A percentile compares a stretch with the other conserved stretches of the same genome.
phyloP scores from a whole-genome alignment of 2,329 filamentous ascomycete species.

The Ramularia collo-cygni region DNA sequence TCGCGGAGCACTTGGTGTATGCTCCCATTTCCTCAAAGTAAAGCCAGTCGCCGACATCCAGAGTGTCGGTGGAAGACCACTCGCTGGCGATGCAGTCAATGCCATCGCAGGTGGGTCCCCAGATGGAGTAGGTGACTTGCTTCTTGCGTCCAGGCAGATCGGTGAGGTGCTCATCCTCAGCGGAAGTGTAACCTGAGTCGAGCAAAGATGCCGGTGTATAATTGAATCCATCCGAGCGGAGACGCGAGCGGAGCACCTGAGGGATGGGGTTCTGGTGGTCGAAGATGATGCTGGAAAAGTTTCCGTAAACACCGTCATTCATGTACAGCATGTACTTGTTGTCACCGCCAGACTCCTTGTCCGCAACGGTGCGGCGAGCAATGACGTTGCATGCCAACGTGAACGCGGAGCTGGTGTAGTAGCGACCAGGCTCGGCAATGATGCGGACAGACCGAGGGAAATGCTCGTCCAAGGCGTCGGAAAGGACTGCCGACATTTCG shows the following conservation, averaged over 20 bases:
- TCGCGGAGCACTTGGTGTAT: conserved; percentile 97
- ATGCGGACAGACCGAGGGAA: conserved; percentile 78
- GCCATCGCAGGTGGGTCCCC: conserved; percentile 96
- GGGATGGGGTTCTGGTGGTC: conserved; percentile 91
- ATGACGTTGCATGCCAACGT: conserved; percentile 95
- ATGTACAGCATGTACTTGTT: conserved; percentile 94
- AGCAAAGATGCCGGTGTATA: conserved; percentile 24
- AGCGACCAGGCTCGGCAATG: conserved; percentile 94
- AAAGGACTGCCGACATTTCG: conserved; percentile 74
- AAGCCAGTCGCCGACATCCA: conserved; percentile 94
- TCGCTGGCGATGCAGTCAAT: conserved; percentile 89
- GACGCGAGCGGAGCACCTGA: conserved; percentile 55
- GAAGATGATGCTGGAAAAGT: conserved; percentile 99
- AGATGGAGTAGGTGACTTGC: conserved; percentile 79
- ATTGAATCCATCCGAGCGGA: conserved; percentile 25
- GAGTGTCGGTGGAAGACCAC: conserved; percentile 65
- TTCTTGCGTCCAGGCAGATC: conserved; percentile 32
- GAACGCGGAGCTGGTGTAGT: conserved; percentile 90
- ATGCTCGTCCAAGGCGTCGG: conserved; percentile 73
- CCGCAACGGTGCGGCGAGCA: conserved; percentile 79
- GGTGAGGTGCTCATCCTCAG: conserved; percentile 35
- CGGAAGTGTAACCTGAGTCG: conserved; percentile 30
- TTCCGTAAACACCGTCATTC: conserved; percentile 96
- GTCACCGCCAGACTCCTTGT: conserved; percentile 53
- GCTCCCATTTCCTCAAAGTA: conserved; percentile 99